phyloP scores from a whole-genome alignment of 2,329 filamentous ascomycete genomes.

The Phyllosticta citribraziliensis region DNA sequence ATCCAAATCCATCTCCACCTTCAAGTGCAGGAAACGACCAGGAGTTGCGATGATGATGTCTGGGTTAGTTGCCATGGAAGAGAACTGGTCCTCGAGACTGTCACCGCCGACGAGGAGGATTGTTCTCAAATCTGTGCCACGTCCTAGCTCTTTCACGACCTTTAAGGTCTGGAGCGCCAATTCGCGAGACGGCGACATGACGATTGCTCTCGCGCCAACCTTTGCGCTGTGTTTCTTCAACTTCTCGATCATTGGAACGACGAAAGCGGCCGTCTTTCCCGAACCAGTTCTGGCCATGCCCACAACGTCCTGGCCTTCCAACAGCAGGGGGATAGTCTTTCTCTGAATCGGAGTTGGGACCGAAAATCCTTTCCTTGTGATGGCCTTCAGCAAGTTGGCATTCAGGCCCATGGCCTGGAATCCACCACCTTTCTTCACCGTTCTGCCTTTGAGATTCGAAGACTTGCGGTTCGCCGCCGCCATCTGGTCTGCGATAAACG shows the following conservation, averaged over 20 bases:
- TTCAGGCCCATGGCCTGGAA: conserved; percentile 94
- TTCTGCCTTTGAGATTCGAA: conserved; percentile 70
- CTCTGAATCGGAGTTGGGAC: conserved; percentile 96
- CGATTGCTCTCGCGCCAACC: conserved; percentile 75
- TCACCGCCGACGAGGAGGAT: conserved; percentile 90
- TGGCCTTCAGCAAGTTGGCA: conserved; percentile 75
- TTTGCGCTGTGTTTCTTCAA: conserved; percentile 79
- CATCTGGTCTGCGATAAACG: conserved; percentile 83
- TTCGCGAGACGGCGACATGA: conserved; percentile 88
- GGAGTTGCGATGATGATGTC: conserved; percentile 97
- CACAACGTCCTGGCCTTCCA: conserved; percentile 90
- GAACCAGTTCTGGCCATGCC: conserved; percentile 99
- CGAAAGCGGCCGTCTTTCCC: conserved; percentile 95
- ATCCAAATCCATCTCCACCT: conserved; percentile 91
- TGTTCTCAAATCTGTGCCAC: conserved; percentile 83
- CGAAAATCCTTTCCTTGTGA: conserved; percentile 86
- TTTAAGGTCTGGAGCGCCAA: conserved; percentile 90
- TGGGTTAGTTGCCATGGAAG: conserved; percentile 84
- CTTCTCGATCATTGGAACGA: conserved; percentile 95
- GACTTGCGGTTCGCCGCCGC: conserved; percentile 80
- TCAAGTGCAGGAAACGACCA: conserved; percentile 89
- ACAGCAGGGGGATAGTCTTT: conserved; percentile 85
- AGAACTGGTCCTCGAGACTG: conserved; percentile 90
- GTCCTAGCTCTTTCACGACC: conserved; percentile 88
- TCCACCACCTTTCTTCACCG: conserved; percentile 88